Conservation (phyloP, 2,329 filamentous ascomycete species). For the Blumeriella jaapii region DNA sequence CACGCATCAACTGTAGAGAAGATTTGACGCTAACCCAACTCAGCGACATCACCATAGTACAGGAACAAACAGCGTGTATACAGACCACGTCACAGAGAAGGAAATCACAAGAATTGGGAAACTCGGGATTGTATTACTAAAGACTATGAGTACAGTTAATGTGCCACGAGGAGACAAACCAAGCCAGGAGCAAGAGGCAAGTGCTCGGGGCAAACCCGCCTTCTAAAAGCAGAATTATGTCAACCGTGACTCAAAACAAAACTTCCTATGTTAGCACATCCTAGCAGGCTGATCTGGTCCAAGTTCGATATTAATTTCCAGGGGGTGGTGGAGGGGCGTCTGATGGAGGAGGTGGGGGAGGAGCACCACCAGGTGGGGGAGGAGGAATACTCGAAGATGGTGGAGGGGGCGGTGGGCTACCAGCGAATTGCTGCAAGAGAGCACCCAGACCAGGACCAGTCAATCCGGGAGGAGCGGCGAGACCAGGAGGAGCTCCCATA, state of each 20-base stretch:
- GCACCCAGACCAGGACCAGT: slow-evolving; percentile 48
- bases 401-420: slow-evolving; percentile 37
- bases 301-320: slow-evolving; percentile 6
- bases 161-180: too few relatives aligned
- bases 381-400: slow-evolving; percentile 35
- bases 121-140: too few relatives aligned
- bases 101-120: too few relatives aligned
- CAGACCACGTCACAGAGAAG: too few relatives aligned
- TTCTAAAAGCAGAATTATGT: neutral
- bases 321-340: slow-evolving; percentile 18
- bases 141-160: too few relatives aligned
- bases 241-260: slow-evolving; percentile 1
- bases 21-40: too few relatives aligned
- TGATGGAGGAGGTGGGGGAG: slow-evolving; percentile 49
- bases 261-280: slow-evolving; percentile 12
- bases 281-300: neutral
- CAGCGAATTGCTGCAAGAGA: slow-evolving; percentile 53
- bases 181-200: slow-evolving; percentile 5
- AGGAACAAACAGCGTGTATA: too few relatives aligned
- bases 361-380: slow-evolving; percentile 42
- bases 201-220: slow-evolving; percentile 1
- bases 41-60: too few relatives aligned
- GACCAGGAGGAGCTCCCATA: slow-evolving; percentile 34
- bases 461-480: slow-evolving; percentile 35
- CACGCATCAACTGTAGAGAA: too few relatives aligned